Evolutionary conservation across 148 eudicot species (phyloP), one percentile per base, ranked within the genome.

Genomic region (Tetragonia tetragonoides): DNA sequence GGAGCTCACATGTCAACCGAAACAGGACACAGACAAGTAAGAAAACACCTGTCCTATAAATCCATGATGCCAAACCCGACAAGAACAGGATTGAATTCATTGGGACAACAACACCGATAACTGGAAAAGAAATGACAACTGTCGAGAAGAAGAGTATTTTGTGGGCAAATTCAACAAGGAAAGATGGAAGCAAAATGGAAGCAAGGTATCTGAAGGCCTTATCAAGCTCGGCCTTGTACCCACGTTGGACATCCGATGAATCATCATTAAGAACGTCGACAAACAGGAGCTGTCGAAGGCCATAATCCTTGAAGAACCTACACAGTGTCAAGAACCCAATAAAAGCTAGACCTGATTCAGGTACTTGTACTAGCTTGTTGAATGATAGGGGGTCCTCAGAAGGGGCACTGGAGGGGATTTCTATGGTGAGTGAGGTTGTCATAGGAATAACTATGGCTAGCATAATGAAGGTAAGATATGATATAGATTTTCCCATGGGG

Each of bases 1-100:
- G 82, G 68, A 80, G 82, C 78, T 75, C 78, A 75, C 82, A 80
- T 5, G 78, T 80, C 60, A 75, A 34, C 16, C 75, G 39, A 51
- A 80, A 80, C 69, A 80, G 47, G n/a, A 80, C 79, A 69, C 83
- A 80, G 2, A 80, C 83, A n/a, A 80, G 83, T 70, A 80, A 75
- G 75, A 80, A 80, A 17, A 80, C 79, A 15, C 78, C 83, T 6
- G 83, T 80, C 37, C 83, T 68, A 63, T 80, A 80, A 11, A 80
- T 75, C 83, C 83, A 82, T 2, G 84, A 77, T 10, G 65, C 78
- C 70, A 82, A 67, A 67, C 76, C 75, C 24, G 41, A 47, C 15
- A 78, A 38, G 20, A 82, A 73, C 74, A 77, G 28, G 47, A 73
- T 47, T 3, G 78, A 66, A 10, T 73, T 78, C 59, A 77, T 18